phyloP scores from a whole-genome alignment of 306 rosid genomes.

The Trifolium subterraneum region DNA sequence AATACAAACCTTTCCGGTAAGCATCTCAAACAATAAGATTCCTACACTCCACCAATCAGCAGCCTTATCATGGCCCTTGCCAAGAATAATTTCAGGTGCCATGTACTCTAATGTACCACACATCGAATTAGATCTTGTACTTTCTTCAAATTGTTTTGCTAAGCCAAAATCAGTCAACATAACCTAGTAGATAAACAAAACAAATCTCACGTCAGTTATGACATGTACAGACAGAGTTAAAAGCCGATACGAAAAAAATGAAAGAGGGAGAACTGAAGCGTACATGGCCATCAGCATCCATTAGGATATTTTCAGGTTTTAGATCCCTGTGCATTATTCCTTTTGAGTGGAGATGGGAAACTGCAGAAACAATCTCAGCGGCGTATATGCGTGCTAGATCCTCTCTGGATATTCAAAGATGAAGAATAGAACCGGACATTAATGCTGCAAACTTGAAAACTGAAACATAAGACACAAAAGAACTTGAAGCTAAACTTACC shows the following conservation, averaged over 20 bases:
- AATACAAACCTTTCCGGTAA: constrained; percentile 83
- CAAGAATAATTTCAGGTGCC: constrained; percentile 98
- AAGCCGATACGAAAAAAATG: constrained; percentile 21
- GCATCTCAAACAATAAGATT: constrained; percentile 90
- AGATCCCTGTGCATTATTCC: constrained; percentile 99
- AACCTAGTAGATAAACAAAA: constrained; percentile 52
- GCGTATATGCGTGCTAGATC: constrained; percentile 92
- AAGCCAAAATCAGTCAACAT: constrained; percentile 98
- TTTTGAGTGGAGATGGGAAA: constrained; percentile 87
- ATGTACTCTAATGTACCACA: constrained; percentile 94
- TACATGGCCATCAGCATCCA: constrained; percentile 97
- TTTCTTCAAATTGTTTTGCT: constrained; percentile 82
- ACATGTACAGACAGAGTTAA: constrained; percentile 3
- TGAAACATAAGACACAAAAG: constrained; percentile 5
- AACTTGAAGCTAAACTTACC: constrained; percentile 52
- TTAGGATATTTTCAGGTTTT: constrained; percentile 88
- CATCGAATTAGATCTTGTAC: constrained; percentile 87
- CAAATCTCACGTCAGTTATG: constrained; percentile 44
- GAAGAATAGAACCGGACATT: constrained; percentile 26
- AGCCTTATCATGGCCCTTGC: constrained; percentile 96
- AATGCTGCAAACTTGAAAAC: constrained; percentile 21
- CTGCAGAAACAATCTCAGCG: constrained; percentile 95
- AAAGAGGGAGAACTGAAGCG: constrained; percentile 37
- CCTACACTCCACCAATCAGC: constrained; percentile 99
- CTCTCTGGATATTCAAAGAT: constrained; percentile 62